A percentile compares a stretch with the other conserved stretches of the same genome.
These are phyloP conservation scores for Fusarium sp. DNA, from an alignment of 2,329 filamentous ascomycete species.

Conservation along the genomic window DNA sequence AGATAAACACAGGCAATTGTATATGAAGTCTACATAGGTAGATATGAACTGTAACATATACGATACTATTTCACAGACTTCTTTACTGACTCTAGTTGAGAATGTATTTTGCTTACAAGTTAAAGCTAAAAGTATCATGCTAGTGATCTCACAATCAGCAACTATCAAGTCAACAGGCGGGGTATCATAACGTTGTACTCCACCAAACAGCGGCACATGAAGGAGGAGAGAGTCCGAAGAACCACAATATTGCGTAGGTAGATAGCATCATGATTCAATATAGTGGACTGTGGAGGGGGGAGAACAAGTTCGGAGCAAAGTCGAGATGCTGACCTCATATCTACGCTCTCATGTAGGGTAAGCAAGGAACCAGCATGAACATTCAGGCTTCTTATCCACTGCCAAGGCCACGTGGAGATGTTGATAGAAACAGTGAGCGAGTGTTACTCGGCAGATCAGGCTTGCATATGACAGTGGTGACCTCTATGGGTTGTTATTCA, in stretches of 20 bases:
- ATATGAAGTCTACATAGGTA: neutral
- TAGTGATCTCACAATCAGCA: neutral
- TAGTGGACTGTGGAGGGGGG: neutral
- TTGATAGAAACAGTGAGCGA: neutral
- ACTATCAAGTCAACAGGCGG: neutral
- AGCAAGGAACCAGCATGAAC: neutral
- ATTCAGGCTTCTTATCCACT: conserved; percentile 32
- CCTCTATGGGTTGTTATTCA: neutral
- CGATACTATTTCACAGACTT: neutral
- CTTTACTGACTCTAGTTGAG: neutral
- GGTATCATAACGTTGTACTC: neutral
- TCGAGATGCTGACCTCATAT: neutral
- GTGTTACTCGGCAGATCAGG: conserved; percentile 1
- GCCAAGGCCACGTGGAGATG: conserved; percentile 41
- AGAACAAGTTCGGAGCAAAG: neutral
- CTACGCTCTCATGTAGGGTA: conserved; percentile 1
- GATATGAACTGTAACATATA: neutral
- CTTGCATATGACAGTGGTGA: conserved; percentile 12
- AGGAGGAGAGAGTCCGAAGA: conserved; percentile 9
- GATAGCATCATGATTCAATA: neutral
- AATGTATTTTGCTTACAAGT: neutral
- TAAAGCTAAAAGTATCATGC: neutral
- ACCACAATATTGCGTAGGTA: neutral
- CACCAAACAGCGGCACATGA: neutral
- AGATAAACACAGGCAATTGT: neutral